phyloP scores from a whole-genome alignment of 2,329 filamentous ascomycete genomes.

The Teratosphaeria pseudoeucalypti region DNA sequence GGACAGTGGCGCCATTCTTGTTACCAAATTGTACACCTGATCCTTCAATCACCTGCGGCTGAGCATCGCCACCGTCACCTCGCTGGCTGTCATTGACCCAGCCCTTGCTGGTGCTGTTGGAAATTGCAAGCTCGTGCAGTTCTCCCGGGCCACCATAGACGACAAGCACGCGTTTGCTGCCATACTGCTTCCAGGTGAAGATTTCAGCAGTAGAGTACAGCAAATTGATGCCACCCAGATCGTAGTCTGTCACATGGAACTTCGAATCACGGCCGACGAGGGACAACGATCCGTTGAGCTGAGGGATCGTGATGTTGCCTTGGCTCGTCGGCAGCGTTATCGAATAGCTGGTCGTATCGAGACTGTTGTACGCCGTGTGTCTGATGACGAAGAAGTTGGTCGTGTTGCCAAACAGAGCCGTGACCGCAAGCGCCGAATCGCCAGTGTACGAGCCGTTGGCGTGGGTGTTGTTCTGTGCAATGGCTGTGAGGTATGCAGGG shows the following conservation, averaged over 20 bases:
- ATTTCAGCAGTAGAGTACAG: conserved; percentile 62
- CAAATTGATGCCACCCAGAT: conserved; percentile 46
- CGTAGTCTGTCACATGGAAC: conserved; percentile 57
- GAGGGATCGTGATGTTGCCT: conserved; percentile 49
- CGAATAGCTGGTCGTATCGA: conserved; percentile 49
- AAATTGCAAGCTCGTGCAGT: conserved; percentile 51
- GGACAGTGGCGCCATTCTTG: conserved; percentile 35
- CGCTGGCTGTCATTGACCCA: background rate
- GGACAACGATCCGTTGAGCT: conserved; percentile 46
- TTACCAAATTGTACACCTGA: conserved; percentile 24
- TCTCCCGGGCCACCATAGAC: conserved; percentile 55
- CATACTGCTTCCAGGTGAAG: conserved; percentile 56
- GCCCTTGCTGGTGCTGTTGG: background rate
- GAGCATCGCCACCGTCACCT: conserved; percentile 7
- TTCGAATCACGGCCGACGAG: conserved; percentile 56
- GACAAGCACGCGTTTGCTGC: conserved; percentile 48
- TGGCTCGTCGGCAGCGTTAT: conserved; percentile 51
- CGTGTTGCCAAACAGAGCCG: conserved; percentile 46
- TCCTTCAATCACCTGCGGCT: conserved; percentile 32
- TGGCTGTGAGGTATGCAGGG: conserved; percentile 55
- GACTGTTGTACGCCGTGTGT: conserved; percentile 55
- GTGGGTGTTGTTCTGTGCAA: conserved; percentile 38
- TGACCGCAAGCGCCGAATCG: conserved; percentile 46
- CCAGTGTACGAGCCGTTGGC: conserved; percentile 43
- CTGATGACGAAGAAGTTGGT: conserved; percentile 54